A percentile compares a stretch with the other conserved stretches of the same genome.
phyloP scores from a whole-genome alignment of 106 monocot genomes.

The Alisma plantagoaquatica region DNA sequence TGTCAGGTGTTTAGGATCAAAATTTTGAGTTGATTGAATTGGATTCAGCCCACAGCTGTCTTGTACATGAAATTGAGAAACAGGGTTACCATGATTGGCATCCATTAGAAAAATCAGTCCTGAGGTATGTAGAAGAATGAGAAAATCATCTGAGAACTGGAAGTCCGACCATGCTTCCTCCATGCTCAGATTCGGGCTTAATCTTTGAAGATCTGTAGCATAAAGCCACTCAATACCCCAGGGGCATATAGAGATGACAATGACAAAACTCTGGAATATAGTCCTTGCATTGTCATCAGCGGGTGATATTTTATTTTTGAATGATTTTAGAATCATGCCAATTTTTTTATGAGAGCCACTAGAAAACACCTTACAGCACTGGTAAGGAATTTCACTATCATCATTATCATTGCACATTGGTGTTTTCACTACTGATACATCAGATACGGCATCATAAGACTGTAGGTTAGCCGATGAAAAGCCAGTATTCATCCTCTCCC shows the following conservation, averaged over 20 bases:
- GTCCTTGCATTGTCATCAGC: constrained; percentile 8
- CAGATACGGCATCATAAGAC: too few species aligned
- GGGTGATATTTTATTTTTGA: constrained; percentile 2
- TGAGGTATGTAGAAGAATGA: constrained; percentile 54
- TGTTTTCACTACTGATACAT: too few species aligned
- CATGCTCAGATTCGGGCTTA: constrained; percentile 11
- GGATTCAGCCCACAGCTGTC: constrained; percentile 2
- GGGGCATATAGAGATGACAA: constrained; percentile 41
- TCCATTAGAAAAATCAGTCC: constrained; percentile 52
- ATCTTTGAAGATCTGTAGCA: constrained; percentile 33
- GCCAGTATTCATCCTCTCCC: not conserved
- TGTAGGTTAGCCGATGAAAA: too few species aligned
- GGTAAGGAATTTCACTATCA: constrained; percentile 14
- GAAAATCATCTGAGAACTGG: constrained; percentile 54
- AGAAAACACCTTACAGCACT: constrained; percentile 47
- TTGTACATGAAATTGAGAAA: constrained; percentile 32
- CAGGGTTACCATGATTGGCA: constrained; percentile 35
- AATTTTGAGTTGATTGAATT: too few species aligned
- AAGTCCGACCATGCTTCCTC: constrained; percentile 72
- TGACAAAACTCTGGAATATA: constrained; percentile 24
- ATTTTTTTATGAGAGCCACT: constrained; percentile 43
- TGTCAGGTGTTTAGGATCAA: too few species aligned
- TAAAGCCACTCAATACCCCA: constrained; percentile 87
- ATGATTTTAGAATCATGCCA: constrained; percentile 52
- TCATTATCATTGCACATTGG: not conserved